These are phyloP conservation scores for Clarireedia monteithiana DNA, from an alignment of 2,329 filamentous ascomycete species.

Conservation along the genomic window DNA sequence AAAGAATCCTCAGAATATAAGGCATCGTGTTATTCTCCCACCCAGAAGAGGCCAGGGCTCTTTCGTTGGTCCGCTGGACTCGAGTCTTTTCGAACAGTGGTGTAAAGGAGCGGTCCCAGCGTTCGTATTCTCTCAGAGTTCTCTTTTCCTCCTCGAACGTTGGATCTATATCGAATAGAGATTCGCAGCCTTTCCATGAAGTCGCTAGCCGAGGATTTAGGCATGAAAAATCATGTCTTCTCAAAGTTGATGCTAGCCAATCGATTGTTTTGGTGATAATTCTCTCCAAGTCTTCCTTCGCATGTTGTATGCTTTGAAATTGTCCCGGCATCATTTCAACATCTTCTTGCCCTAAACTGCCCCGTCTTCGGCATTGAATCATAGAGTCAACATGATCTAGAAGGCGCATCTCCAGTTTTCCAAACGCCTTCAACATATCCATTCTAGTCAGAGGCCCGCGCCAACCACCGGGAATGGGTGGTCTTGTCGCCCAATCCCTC, in stretches of 20 bases:
- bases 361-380: neutral
- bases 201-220: neutral
- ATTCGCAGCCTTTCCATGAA: neutral
- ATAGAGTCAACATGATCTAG: constrained; percentile 14
- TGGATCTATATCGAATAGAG: constrained; percentile 20
- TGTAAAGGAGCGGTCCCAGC: constrained; percentile 20
- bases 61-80: no score
- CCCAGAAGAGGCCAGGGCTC: constrained; percentile 9
- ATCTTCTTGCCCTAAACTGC: constrained; percentile 7
- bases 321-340: constrained; percentile 19
- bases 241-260: constrained; percentile 21
- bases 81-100: constrained; percentile 9
- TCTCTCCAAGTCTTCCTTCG: constrained; percentile 13
- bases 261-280: constrained; percentile 21
- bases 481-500: neutral
- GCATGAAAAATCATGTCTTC: constrained; percentile 16
- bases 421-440: constrained; percentile 15
- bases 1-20: constrained; percentile 1
- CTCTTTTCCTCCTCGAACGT: constrained; percentile 16
- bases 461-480: constrained; percentile 4
- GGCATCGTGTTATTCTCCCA: constrained; percentile 3
- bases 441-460: constrained; percentile 10
- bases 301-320: constrained; percentile 14
- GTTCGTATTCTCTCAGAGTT: constrained; percentile 19
- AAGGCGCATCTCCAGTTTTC: constrained; percentile 14